phyloP scores from a whole-genome alignment of 2,329 filamentous ascomycete genomes.

The Pseudogymnoascus destructans region DNA sequence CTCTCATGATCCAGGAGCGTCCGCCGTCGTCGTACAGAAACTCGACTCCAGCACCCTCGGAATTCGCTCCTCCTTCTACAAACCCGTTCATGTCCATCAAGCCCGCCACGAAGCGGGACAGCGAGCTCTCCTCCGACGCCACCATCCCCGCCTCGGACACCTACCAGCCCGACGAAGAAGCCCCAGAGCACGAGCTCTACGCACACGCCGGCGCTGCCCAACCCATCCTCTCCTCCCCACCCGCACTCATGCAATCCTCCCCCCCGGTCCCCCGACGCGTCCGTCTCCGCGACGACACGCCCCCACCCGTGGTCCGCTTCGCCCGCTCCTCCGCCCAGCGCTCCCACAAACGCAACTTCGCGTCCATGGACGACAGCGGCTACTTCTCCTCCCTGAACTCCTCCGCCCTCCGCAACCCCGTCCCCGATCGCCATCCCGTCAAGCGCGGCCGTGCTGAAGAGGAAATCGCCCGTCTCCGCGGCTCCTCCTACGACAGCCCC shows the following conservation, averaged over 20 bases:
- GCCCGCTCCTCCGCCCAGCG: slow-evolving; percentile 46
- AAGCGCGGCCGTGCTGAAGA: slow-evolving; percentile 89
- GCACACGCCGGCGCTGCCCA: slow-evolving; percentile 27
- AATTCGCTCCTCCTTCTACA: slow-evolving; percentile 13
- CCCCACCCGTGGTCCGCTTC: slow-evolving; percentile 54
- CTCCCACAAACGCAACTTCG: slow-evolving; percentile 63
- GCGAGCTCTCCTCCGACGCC: slow-evolving; percentile 61
- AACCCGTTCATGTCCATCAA: slow-evolving; percentile 15
- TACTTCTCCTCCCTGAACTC: slow-evolving; percentile 96
- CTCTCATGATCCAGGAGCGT: slow-evolving; percentile 14
- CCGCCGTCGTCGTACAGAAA: background rate
- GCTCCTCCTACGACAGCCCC: slow-evolving; percentile 87
- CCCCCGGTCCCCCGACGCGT: slow-evolving; percentile 58
- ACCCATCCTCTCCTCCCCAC: slow-evolving; percentile 54
- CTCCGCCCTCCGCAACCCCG: slow-evolving; percentile 69
- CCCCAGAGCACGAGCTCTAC: slow-evolving; percentile 36
- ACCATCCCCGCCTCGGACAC: slow-evolving; percentile 62
- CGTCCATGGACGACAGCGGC: slow-evolving; percentile 80
- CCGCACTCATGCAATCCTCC: slow-evolving; percentile 65
- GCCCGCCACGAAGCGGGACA: background rate
- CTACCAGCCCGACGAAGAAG: slow-evolving; percentile 6
- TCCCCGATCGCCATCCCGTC: slow-evolving; percentile 64
- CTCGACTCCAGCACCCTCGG: background rate
- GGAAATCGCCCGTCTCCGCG: slow-evolving; percentile 84
- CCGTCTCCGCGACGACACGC: slow-evolving; percentile 53